These are phyloP conservation scores for Ceratocystis eucalypticola DNA, from an alignment of 2,329 filamentous ascomycete species.

Conservation along the genomic window DNA sequence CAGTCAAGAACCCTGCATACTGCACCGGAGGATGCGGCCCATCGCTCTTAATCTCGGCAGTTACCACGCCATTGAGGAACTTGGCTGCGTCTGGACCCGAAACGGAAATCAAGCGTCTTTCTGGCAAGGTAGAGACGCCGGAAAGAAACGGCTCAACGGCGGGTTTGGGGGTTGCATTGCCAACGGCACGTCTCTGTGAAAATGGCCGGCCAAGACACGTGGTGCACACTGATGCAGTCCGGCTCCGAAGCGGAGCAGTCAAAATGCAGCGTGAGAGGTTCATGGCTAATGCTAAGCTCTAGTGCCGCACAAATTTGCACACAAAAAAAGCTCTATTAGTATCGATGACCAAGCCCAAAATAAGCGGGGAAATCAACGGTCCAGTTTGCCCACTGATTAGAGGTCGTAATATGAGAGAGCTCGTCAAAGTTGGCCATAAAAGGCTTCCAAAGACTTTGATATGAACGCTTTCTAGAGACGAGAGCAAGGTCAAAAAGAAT, in stretches of 20 bases:
- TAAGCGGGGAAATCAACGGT: not conserved
- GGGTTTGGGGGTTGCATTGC: not conserved
- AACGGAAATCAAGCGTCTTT: conserved; percentile 66
- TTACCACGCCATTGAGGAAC: conserved; percentile 81
- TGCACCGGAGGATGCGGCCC: conserved; percentile 38
- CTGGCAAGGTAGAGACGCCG: conserved; percentile 46
- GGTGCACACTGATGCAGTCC: not conserved
- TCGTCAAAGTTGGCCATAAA: too few relatives aligned
- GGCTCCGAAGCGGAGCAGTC: not conserved
- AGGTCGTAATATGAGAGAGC: too few relatives aligned
- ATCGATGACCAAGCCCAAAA: not conserved
- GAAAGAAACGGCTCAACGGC: conserved; percentile 29
- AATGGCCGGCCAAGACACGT: conserved; percentile 15
- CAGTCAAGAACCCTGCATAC: conserved; percentile 77
- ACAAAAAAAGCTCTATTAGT: not conserved
- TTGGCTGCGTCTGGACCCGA: conserved; percentile 65
- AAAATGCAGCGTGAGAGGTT: not conserved
- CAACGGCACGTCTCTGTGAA: conserved; percentile 24
- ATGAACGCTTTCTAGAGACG: too few relatives aligned
- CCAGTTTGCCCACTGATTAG: too few relatives aligned
- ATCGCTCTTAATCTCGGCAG: conserved; percentile 44
- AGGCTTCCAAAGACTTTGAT: too few relatives aligned
- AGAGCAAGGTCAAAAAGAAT: too few relatives aligned
- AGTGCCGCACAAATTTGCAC: not conserved
- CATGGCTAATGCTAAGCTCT: not conserved